Percentiles rank a stretch among this genome's conserved stretches.
Conservation (phyloP, 176 grass and related monocot genomes). For the Carex pumila region DNA sequence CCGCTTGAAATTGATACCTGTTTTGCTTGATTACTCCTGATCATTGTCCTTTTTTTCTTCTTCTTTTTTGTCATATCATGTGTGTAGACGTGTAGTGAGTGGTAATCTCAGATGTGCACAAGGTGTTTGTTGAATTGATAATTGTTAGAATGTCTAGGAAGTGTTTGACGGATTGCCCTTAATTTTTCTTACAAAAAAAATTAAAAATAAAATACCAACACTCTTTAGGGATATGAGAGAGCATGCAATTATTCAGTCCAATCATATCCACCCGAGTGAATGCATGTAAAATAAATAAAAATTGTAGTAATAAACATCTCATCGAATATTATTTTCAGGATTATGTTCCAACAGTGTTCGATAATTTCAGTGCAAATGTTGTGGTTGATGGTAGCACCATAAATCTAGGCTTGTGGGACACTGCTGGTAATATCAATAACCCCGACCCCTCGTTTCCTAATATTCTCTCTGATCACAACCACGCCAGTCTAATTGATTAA, state of each 20-base stretch:
- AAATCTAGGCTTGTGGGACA: slow-evolving; percentile 57
- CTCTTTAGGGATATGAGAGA: neutral
- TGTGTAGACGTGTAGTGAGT: neutral
- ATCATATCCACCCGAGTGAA: neutral
- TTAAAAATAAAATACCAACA: neutral
- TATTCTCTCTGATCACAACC: neutral
- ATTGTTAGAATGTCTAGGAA: neutral
- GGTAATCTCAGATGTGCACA: neutral
- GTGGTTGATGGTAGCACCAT: slow-evolving; percentile 54
- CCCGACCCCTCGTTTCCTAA: neutral
- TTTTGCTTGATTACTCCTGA: neutral
- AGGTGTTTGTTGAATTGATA: neutral
- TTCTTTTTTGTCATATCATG: neutral
- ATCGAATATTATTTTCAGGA: slow-evolving; percentile 29
- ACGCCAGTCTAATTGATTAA: neutral
- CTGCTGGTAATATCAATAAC: slow-evolving; percentile 30
- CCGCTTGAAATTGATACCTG: neutral
- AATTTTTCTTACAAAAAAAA: neutral
- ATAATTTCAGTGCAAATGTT: slow-evolving; percentile 60
- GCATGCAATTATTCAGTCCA: neutral
- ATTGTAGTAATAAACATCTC: neutral
- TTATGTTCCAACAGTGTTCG: slow-evolving; percentile 56
- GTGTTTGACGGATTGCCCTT: neutral
- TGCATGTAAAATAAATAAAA: neutral
- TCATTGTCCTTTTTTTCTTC: neutral